phyloP scores from a whole-genome alignment of 2,329 filamentous ascomycete species.

The Leptodontidium sp. region DNA sequence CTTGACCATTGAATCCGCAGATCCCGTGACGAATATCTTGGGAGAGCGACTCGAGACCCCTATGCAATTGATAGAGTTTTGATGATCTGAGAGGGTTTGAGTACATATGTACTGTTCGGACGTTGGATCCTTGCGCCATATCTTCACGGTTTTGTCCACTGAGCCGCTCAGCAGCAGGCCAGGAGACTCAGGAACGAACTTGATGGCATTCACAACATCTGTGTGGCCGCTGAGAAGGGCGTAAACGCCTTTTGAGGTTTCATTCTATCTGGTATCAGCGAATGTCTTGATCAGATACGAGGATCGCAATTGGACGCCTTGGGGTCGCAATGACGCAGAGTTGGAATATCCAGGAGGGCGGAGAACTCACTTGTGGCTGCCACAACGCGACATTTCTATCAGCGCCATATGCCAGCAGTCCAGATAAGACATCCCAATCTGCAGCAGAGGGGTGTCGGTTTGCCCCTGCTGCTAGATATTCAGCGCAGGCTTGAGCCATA shows the following conservation, averaged over 20 bases:
- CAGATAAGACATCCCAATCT: slow-evolving; percentile 78
- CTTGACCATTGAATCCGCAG: slow-evolving; percentile 77
- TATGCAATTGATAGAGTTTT: slow-evolving; percentile 78
- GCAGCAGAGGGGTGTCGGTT: slow-evolving; percentile 90
- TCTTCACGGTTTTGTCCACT: slow-evolving; percentile 77
- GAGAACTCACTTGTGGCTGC: slow-evolving; percentile 73
- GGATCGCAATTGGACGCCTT: neutral
- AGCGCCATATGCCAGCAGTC: slow-evolving; percentile 85
- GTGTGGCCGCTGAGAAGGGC: slow-evolving; percentile 77
- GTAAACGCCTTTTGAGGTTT: slow-evolving; percentile 62
- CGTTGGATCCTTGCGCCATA: slow-evolving; percentile 68
- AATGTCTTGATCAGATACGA: neutral
- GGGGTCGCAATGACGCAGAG: neutral
- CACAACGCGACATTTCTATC: slow-evolving; percentile 90
- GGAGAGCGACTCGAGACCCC: slow-evolving; percentile 47
- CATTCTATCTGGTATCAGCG: slow-evolving; percentile 33
- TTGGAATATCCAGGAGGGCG: slow-evolving; percentile 7
- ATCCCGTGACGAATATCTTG: slow-evolving; percentile 75
- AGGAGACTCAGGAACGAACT: slow-evolving; percentile 69
- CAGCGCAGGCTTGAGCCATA: slow-evolving; percentile 39
- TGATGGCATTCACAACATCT: slow-evolving; percentile 82
- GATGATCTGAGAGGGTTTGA: slow-evolving; percentile 68
- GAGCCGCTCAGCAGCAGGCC: slow-evolving; percentile 79
- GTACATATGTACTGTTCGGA: slow-evolving; percentile 48
- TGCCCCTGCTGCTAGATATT: slow-evolving; percentile 71